Base-by-base conservation (phyloP, 352 stramenopile species). In the Globisporangium cederbergense region DNA sequence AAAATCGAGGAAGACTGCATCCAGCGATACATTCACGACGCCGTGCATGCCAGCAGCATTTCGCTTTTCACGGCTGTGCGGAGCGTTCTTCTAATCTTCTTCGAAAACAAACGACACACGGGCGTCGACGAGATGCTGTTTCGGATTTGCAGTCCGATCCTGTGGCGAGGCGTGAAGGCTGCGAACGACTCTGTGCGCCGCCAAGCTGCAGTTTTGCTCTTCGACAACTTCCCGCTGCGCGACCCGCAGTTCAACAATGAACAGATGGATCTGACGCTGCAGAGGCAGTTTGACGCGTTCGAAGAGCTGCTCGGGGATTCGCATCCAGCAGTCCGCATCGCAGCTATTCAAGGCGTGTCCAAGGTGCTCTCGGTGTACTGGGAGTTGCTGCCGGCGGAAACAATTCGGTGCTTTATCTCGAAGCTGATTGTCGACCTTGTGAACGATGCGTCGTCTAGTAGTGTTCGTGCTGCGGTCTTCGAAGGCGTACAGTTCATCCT, bases 1-100 rank as follows among this genome's bases (percentile, higher is more conserved):
- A 88, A 88, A 42, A 91, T 94, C n/a, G 87, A 96, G 62, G 79
- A 92, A 36, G 75, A 93, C 49, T 95, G 86, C 56, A 90, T 94
- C 49, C 87, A 96, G 64, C 72, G 82, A 54, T 93, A 88, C 68
- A 72, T 96, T 49, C 72, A 79, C 30, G 82, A 90, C 47, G 80
- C 82, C 16, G 86, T 93, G 36, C 82, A 94, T 65, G 81, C 86
- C 14, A 74, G 72, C 53, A 93, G 76, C 56, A 78, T 79, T 4
- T 80, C 79, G 25, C 63, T 94, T 2, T 96, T 91, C 55, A 79
- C 81, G 38, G 79, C 77, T 1, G 72, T 91, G 30, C 79, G 83
- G 1, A 72, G 77, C 8, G 72, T 96, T 42, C 67, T 96, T 30
- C 81, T 90, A 42, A 86, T 93, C 43, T 96, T 95, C 63, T 94